Percentiles rank a stretch among this genome's conserved stretches.
Evolutionary conservation across 148 eudicot species (phyloP).

Genomic region (Limonium bicolor): DNA sequence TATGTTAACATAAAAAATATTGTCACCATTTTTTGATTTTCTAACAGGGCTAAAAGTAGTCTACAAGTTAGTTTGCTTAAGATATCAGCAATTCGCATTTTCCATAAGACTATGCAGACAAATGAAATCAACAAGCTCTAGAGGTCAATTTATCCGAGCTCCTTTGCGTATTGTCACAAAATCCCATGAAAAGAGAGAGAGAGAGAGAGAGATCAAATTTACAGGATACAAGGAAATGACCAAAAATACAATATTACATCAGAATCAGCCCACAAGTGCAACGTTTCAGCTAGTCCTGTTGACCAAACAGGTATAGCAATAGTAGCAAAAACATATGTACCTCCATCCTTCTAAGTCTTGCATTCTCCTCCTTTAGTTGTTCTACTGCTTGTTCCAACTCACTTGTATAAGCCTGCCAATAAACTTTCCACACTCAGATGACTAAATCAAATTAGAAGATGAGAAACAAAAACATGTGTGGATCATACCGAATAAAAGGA

Average conservation of each 20-base stretch:
- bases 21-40: no score
- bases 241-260: neutral
- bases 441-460: neutral
- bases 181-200: neutral
- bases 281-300: neutral
- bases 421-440: neutral
- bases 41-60: no score
- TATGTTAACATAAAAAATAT: no score
- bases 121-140: no score
- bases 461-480: neutral
- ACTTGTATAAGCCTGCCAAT: slow-evolving; percentile 21
- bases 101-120: no score
- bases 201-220: neutral
- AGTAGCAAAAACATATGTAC: slow-evolving; percentile 4
- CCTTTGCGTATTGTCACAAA: no score
- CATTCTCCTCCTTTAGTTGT: slow-evolving; percentile 11
- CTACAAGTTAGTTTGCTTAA: no score
- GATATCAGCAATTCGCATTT: no score
- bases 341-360: slow-evolving; percentile 16
- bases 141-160: no score
- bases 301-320: neutral
- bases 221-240: neutral
- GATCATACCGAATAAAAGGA: neutral
- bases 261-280: neutral
- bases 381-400: slow-evolving; percentile 14